phyloP scores from a whole-genome alignment of 1,139 yeast genomes.

The Arxiozyma heterogenica region DNA sequence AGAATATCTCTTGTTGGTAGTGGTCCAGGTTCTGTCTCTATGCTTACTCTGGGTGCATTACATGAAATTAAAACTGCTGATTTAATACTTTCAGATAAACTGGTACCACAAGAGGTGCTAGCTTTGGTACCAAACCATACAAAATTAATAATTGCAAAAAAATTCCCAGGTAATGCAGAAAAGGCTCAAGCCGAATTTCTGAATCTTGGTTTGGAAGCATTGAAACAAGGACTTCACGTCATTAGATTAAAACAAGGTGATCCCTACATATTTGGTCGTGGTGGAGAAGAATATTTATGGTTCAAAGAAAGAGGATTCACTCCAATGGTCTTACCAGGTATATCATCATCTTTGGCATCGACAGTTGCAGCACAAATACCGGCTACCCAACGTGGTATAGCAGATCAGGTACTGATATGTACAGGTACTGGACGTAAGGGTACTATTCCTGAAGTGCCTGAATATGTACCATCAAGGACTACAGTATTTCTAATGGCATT shows the following conservation, averaged over 20 bases:
- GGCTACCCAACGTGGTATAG: conserved; percentile 85
- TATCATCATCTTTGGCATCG: conserved; percentile 85
- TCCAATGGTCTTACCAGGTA: conserved; percentile 76
- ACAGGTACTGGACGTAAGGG: conserved; percentile 95
- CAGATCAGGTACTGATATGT: conserved; percentile 86
- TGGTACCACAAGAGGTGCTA: conserved; percentile 82
- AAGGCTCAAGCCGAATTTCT: conserved; percentile 81
- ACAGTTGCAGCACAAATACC: conserved; percentile 82
- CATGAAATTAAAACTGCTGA: conserved; percentile 78
- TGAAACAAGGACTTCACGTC: conserved; percentile 61
- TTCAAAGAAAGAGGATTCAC: conserved; percentile 58
- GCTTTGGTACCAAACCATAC: conserved; percentile 70
- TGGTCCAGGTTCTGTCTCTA: conserved; percentile 85
- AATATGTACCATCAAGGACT: conserved; percentile 61
- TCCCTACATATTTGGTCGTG: conserved; percentile 94
- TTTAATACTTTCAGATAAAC: conserved; percentile 76
- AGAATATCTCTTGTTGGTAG: conserved; percentile 76
- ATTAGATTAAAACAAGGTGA: conserved; percentile 94
- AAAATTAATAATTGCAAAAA: conserved; percentile 75
- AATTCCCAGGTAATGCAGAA: conserved; percentile 96
- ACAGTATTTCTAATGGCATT: conserved; percentile 86
- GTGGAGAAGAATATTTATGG: conserved; percentile 80
- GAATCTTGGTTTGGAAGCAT: conserved; percentile 55
- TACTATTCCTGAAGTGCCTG: conserved; percentile 69
- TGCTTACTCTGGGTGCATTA: conserved; percentile 78